Evolutionary conservation across 1,139 yeast genomes (phyloP).

Genomic region (Yamadazyma mexicana): DNA sequence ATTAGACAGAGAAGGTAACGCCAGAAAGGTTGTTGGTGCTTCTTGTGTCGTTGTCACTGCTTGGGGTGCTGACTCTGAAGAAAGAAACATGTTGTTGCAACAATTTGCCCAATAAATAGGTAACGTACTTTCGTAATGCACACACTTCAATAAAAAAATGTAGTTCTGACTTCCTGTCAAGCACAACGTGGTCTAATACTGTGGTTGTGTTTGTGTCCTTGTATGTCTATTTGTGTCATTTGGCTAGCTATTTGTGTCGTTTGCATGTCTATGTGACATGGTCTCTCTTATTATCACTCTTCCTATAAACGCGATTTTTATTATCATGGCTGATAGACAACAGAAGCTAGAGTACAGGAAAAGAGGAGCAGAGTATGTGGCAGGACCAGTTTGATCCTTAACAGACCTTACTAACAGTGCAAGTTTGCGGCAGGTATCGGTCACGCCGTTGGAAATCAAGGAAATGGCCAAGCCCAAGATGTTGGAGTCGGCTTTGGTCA

Average conservation of each 20-base stretch:
- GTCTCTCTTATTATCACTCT: background rate
- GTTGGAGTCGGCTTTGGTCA: slow-evolving; percentile 26
- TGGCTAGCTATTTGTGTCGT: background rate
- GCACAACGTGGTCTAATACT: no score
- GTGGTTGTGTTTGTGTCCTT: background rate
- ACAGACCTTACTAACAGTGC: slow-evolving; percentile 9
- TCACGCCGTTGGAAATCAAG: slow-evolving; percentile 12
- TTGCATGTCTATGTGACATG: no score
- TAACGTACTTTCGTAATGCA: no score
- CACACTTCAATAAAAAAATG: no score
- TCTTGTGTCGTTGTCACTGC: slow-evolving; percentile 98
- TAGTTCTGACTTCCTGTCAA: background rate
- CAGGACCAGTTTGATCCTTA: background rate
- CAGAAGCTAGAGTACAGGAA: slow-evolving; percentile 29
- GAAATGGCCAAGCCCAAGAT: slow-evolving; percentile 15
- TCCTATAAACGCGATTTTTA: background rate
- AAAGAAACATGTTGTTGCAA: slow-evolving; percentile 95
- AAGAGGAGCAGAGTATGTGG: slow-evolving; percentile 46
- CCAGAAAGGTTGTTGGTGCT: slow-evolving; percentile 99
- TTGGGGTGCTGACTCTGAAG: slow-evolving; percentile 99
- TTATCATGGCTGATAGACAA: slow-evolving; percentile 13
- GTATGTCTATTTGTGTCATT: background rate
- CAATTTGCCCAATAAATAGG: slow-evolving; percentile 84
- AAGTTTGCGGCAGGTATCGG: slow-evolving; percentile 14
- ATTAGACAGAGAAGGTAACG: slow-evolving; percentile 99